These are phyloP conservation scores for Mortierella sp. DNA, from an alignment of 371 early-diverging fungal species.

Conservation along the genomic window DNA sequence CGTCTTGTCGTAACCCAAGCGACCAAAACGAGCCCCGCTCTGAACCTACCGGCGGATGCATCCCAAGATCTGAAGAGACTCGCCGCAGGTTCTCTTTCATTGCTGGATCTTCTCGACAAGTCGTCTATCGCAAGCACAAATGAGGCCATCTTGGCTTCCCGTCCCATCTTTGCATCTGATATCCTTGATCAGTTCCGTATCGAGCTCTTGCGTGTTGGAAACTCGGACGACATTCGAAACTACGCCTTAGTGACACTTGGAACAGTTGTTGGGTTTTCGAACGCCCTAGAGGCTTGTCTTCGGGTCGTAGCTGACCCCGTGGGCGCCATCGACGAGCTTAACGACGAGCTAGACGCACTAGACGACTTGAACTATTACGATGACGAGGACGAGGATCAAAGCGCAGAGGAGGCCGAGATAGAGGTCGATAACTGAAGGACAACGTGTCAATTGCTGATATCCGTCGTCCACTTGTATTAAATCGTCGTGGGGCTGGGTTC, in stretches of 20 bases:
- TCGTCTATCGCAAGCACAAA: constrained; percentile 30
- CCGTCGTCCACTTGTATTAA: too few relatives aligned
- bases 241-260: constrained; percentile 23
- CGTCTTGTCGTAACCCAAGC: constrained; percentile 17
- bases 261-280: constrained; percentile 10
- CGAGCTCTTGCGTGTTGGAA: constrained; percentile 14
- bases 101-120: constrained; percentile 29
- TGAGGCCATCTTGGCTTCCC: constrained; percentile 16
- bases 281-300: constrained; percentile 40
- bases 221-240: constrained; percentile 2
- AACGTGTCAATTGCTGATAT: too few relatives aligned
- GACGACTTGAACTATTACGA: constrained; percentile 4
- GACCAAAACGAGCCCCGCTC: constrained; percentile 7
- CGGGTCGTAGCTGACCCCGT: constrained; percentile 31
- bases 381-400: constrained; percentile 9
- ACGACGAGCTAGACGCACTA: constrained; percentile 26
- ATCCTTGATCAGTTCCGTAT: constrained; percentile 30
- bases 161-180: constrained; percentile 38
- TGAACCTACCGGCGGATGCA: constrained; percentile 17
- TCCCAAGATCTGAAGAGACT: constrained; percentile 27
- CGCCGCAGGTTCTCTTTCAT: constrained; percentile 14
- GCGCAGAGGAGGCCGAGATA: constrained; percentile 10
- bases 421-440: too few relatives aligned
- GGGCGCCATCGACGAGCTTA: constrained; percentile 28
- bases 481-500: too few relatives aligned